Conservation (phyloP, 176 grass and related monocot species). For the Triticum turgidum region DNA sequence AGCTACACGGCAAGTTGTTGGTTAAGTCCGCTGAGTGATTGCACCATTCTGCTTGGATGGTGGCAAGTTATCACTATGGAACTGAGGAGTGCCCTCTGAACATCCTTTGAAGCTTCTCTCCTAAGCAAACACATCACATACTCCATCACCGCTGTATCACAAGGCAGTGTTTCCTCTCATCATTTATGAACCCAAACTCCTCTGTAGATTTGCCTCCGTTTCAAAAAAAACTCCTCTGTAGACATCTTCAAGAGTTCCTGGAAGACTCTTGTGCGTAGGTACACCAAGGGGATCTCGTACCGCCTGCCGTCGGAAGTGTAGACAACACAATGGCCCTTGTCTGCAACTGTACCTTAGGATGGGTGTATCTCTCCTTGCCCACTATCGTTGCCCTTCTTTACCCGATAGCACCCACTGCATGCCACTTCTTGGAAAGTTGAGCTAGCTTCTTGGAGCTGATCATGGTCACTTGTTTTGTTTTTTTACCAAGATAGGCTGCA, state of each 20-base stretch:
- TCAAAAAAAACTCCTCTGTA: conserved; percentile 31
- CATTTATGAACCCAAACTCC: conserved; percentile 48
- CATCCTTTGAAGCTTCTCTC: conserved; percentile 52
- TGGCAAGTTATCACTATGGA: conserved; percentile 48
- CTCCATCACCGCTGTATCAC: conserved; percentile 59
- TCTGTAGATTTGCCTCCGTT: neutral
- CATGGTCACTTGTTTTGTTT: conserved; percentile 33
- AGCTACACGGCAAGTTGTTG: conserved; percentile 35
- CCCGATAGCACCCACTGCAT: conserved; percentile 46
- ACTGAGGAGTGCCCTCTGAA: conserved; percentile 53
- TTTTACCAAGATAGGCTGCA: neutral
- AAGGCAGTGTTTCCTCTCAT: conserved; percentile 51
- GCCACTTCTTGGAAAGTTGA: conserved; percentile 68
- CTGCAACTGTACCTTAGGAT: conserved; percentile 33
- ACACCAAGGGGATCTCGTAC: conserved; percentile 52
- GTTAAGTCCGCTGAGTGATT: conserved; percentile 2
- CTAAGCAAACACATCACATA: conserved; percentile 51
- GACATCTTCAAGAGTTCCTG: conserved; percentile 42
- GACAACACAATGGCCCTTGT: conserved; percentile 47
- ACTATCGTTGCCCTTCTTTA: conserved; percentile 35
- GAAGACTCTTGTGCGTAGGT: conserved; percentile 45
- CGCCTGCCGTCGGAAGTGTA: conserved; percentile 38
- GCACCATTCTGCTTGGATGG: conserved; percentile 21
- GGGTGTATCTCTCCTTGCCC: conserved; percentile 23
- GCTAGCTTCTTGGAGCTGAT: conserved; percentile 56